Base-by-base conservation (phyloP, 805 yeast genomes). In the Komagataella pastoris region DNA sequence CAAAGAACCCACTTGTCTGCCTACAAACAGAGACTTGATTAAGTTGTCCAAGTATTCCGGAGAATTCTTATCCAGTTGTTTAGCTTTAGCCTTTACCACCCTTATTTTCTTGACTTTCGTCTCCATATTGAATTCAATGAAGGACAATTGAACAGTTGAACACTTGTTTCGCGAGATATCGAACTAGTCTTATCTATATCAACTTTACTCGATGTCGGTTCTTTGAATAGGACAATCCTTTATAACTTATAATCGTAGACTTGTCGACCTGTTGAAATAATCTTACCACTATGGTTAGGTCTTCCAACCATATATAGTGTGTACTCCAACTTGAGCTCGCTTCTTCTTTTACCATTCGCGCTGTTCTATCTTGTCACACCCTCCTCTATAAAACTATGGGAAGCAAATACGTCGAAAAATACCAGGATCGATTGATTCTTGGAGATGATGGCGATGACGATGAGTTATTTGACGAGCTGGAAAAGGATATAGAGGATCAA, bases 391-490 rank as follows among this genome's bases (percentile, higher is more conserved):
- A n/a, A 30, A 10, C 40, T 10, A 44, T 49, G 51, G 50, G 51
- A 17, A 56, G 70, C 4, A 62, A 60, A 49, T 56, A 70, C 49
- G 59, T 75, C 17, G 80, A 76, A 49, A 63, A 60, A 54, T 77
- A 74, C 60, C 79, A 75, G 56, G 73, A 74, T 10, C 58, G 4
- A 55, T 61, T 68, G 40, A 50, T 58, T 8, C 57, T 54, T 8
- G 40, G 40, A 3, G 56, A 55, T 3, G 64, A 63, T 17, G 60
- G 60, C 3, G 71, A 69, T 40, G 65, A 74, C 6, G 74, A 70
- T 53, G 75, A 68, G 12, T 61, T 79, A 44, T 83, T 77, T 48
- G 64, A 69, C 23, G 75, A 81, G 45, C 79, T 80, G 45, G 77
- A 75, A 43, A 72, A 70, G 18, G 81, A 77, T 47, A 46, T 46